These are phyloP conservation scores for Helicostylum pulchrum DNA, from an alignment of 192 early-diverging fungal genomes.

Conservation along the genomic window DNA sequence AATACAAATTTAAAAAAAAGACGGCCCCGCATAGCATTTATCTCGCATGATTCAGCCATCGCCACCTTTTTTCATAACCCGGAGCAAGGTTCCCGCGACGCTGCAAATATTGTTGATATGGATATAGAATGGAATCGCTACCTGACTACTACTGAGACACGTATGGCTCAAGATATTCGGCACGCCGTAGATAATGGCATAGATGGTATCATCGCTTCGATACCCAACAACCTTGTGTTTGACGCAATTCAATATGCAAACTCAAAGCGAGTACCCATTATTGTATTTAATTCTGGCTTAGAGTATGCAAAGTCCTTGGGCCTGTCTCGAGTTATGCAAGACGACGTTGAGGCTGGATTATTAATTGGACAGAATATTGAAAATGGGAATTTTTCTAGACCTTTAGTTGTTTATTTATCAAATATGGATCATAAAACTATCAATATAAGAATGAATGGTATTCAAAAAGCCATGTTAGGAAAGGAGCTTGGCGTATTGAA, in stretches of 20 bases:
- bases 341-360: slow-evolving; percentile 1
- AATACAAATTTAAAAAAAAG: not conserved
- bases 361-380: slow-evolving; percentile 2
- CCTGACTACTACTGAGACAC: not conserved
- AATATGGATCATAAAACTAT: not conserved
- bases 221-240: slow-evolving; percentile 9
- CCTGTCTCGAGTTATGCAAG: slow-evolving; percentile 16
- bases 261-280: slow-evolving; percentile 4
- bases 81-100: slow-evolving; percentile 27
- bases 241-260: slow-evolving; percentile 6
- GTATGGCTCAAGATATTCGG: slow-evolving; percentile 12
- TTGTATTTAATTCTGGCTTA: slow-evolving; percentile 18
- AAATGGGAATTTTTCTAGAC: not conserved
- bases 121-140: slow-evolving; percentile 24
- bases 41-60: slow-evolving; percentile 15
- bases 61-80: slow-evolving; percentile 17
- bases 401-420: slow-evolving; percentile 7
- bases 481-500: too few relatives aligned
- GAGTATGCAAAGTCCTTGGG: slow-evolving; percentile 3
- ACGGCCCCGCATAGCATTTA: slow-evolving; percentile 16
- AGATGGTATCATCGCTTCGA: slow-evolving; percentile 26
- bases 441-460: not conserved
- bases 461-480: not conserved
- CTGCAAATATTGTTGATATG: slow-evolving; percentile 18
- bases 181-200: slow-evolving; percentile 14